These are phyloP conservation scores for Tricharina praecox DNA, from an alignment of 495 filamentous ascomycete species.

Conservation along the genomic window DNA sequence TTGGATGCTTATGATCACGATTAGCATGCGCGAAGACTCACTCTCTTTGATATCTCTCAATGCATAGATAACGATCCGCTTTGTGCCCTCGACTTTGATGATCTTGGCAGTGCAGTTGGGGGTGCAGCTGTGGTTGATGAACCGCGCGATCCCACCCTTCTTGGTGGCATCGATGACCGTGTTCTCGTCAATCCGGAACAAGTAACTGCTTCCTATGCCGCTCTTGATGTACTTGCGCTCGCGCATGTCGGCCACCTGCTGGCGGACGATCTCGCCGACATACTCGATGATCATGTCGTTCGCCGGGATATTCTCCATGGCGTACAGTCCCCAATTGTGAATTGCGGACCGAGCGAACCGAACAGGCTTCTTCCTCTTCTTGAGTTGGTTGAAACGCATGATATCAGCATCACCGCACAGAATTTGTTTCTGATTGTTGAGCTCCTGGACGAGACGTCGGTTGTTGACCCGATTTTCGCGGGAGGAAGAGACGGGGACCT, in stretches of 20 bases:
- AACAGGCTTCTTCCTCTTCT: slow-evolving; percentile 98
- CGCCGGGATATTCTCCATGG: slow-evolving; percentile 88
- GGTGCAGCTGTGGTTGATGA: slow-evolving; percentile 98
- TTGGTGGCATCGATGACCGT: slow-evolving; percentile 97
- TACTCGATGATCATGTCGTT: slow-evolving; percentile 99
- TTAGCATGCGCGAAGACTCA: slow-evolving; percentile 35
- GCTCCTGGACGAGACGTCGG: slow-evolving; percentile 77
- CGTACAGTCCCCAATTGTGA: slow-evolving; percentile 96
- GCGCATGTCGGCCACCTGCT: slow-evolving; percentile 87
- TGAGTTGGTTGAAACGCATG: slow-evolving; percentile 94
- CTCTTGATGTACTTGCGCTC: slow-evolving; percentile 85
- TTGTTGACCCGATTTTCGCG: slow-evolving; percentile 88
- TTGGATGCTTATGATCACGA: neutral
- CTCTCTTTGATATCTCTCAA: slow-evolving; percentile 84
- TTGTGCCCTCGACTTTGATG: slow-evolving; percentile 98
- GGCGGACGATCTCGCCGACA: slow-evolving; percentile 90
- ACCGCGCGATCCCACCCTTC: slow-evolving; percentile 89
- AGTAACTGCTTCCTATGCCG: slow-evolving; percentile 90
- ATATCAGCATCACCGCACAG: slow-evolving; percentile 73
- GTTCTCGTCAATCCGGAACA: slow-evolving; percentile 96
- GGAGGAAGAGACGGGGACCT: slow-evolving; percentile 38
- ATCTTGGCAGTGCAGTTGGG: slow-evolving; percentile 99
- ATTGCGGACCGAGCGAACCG: slow-evolving; percentile 96
- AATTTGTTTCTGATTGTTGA: slow-evolving; percentile 81
- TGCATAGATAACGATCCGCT: slow-evolving; percentile 97